Conservation (phyloP, 78 protist species). For the Chrysochromulina tobinii region DNA sequence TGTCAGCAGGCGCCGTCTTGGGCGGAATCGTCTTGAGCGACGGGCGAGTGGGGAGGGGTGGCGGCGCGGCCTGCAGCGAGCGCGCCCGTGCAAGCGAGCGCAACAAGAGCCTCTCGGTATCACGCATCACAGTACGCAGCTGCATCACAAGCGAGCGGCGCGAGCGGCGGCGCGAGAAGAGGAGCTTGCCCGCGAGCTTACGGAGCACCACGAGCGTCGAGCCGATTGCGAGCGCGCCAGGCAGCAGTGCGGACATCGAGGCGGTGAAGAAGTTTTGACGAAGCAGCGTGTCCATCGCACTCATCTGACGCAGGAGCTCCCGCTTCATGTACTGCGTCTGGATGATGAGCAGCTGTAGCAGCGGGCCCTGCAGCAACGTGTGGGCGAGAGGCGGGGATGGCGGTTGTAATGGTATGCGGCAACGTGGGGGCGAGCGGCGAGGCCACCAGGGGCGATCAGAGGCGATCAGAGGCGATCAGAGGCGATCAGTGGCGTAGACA, state of each 20-base stretch:
- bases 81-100: not conserved
- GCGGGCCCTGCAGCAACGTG: not conserved
- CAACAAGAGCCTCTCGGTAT: not conserved
- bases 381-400: no score
- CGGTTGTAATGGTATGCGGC: no score
- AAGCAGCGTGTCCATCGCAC: not conserved
- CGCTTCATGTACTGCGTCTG: conserved; percentile 30
- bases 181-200: not conserved
- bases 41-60: no score
- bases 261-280: not conserved
- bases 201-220: not conserved
- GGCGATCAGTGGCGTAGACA: no score
- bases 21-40: no score
- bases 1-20: no score
- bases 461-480: no score
- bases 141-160: not conserved
- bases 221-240: not conserved
- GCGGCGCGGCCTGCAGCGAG: no score
- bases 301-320: not conserved
- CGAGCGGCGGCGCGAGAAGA: not conserved
- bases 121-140: not conserved
- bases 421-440: no score
- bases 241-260: not conserved
- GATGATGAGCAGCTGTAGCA: conserved; percentile 19
- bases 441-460: no score